Conservation (phyloP, 108 stramenopile genomes). For the Cyclotella baltica region DNA sequence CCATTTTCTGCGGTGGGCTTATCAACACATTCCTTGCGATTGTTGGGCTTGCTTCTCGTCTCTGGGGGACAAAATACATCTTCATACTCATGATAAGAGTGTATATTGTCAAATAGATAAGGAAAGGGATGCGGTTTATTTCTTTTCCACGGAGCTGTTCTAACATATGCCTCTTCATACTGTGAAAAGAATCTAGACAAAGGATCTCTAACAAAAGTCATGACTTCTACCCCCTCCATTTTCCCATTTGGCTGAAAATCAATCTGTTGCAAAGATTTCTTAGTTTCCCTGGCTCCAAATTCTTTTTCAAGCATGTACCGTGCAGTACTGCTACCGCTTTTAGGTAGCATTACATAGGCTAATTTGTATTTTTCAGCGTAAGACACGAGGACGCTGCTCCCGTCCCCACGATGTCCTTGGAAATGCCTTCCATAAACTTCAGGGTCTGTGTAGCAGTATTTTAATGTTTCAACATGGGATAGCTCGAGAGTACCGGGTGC, state of each 20-base stretch:
- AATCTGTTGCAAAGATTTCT: constrained; percentile 13
- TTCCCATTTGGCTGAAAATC: constrained; percentile 13
- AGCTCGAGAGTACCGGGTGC: constrained; percentile 27
- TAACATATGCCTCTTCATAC: constrained; percentile 41
- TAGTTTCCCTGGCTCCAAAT: constrained; percentile 30
- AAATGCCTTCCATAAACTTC: constrained; percentile 32
- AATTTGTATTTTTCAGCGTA: constrained; percentile 38
- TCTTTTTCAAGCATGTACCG: constrained; percentile 36
- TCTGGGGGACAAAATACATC: constrained; percentile 39
- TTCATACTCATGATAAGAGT: constrained; percentile 33
- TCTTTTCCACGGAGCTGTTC: constrained; percentile 36
- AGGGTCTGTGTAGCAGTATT: constrained; percentile 43
- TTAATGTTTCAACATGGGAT: constrained; percentile 30
- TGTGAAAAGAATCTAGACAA: constrained; percentile 41
- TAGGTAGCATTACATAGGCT: constrained; percentile 46
- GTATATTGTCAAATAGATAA: constrained; percentile 36
- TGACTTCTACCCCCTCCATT: constrained; percentile 31
- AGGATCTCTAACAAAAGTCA: constrained; percentile 47
- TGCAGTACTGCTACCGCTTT: constrained; percentile 42
- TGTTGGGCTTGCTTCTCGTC: constrained; percentile 15
- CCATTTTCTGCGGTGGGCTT: constrained; percentile 41
- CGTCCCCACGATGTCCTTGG: constrained; percentile 2
- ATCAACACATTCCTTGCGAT: constrained; percentile 27
- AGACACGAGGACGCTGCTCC: constrained; percentile 25
- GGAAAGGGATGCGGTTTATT: constrained; percentile 41